phyloP scores from a whole-genome alignment of 1,139 yeast species.

The Taphrina communis region DNA sequence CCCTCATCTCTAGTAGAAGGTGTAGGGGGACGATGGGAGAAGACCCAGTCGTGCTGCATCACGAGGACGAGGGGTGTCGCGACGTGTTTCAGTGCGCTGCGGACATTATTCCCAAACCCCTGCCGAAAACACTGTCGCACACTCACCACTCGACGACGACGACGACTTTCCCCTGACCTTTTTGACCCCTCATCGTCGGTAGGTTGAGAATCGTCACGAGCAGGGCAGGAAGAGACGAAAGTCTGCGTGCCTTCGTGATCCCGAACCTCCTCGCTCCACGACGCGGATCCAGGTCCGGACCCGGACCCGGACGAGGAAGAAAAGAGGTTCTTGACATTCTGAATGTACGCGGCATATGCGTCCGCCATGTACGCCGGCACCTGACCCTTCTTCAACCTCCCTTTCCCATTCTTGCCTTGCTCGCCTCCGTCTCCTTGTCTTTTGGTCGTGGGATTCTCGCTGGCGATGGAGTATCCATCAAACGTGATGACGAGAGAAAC shows the following conservation, averaged over 20 bases:
- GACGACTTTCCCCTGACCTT: not conserved
- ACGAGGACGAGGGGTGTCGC: conserved; percentile 25
- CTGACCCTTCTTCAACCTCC: conserved; percentile 32
- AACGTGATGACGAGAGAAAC: conserved; percentile 23
- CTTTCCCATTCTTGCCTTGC: not conserved
- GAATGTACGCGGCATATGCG: conserved; percentile 22
- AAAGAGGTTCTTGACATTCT: conserved; percentile 6
- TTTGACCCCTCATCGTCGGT: not conserved
- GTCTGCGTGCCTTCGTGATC: conserved; percentile 4
- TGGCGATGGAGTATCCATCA: conserved; percentile 21
- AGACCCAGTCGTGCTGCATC: conserved; percentile 39
- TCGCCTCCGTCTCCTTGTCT: no score
- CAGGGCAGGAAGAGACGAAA: not conserved
- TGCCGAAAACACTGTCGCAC: conserved; percentile 11
- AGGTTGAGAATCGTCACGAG: not conserved
- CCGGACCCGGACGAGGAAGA: no score
- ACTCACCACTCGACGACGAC: not conserved
- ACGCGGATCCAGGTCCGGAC: not conserved
- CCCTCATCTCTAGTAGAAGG: no score
- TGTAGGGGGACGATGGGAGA: not conserved
- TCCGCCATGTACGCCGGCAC: conserved; percentile 19
- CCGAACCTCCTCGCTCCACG: not conserved
- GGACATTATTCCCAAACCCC: conserved; percentile 30
- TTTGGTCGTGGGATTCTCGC: not conserved
- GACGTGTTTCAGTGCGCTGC: conserved; percentile 5